phyloP scores from a whole-genome alignment of 164 flowering plant genomes.

The Magnolia officinalis region DNA sequence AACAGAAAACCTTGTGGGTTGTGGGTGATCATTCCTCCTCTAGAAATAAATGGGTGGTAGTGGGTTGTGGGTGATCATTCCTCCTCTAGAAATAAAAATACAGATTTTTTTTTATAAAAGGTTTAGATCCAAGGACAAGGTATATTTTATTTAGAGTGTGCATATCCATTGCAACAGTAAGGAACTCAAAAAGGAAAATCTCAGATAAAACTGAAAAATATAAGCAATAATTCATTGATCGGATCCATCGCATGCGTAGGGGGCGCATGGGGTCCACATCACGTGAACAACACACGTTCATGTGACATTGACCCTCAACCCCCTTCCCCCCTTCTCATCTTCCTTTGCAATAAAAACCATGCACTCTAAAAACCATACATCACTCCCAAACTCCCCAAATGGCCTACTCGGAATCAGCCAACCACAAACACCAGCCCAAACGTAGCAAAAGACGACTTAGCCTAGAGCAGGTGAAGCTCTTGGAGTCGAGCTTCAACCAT shows the following conservation, averaged over 20 bases:
- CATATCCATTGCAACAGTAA: background rate
- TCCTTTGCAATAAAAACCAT: constrained; percentile 8
- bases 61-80: background rate
- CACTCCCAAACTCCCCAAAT: constrained; percentile 14
- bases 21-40: background rate
- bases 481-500: constrained; percentile 82
- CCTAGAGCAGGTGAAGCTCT: constrained; percentile 72
- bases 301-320: constrained; percentile 10
- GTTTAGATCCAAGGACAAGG: background rate
- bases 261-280: constrained; percentile 15
- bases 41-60: background rate
- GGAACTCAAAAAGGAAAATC: background rate
- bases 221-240: background rate
- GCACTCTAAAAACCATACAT: constrained; percentile 10
- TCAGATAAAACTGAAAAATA: background rate
- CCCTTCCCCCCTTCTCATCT: background rate
- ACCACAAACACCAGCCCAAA: constrained; percentile 20
- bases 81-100: background rate
- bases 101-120: background rate
- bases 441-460: constrained; percentile 55
- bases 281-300: constrained; percentile 19
- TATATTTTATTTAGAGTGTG: background rate
- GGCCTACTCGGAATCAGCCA: background rate
- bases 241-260: constrained; percentile 12
- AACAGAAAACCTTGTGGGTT: background rate